Conservation (phyloP, 768 basidiomycete species). For the Sporobolomyces phaffii region DNA sequence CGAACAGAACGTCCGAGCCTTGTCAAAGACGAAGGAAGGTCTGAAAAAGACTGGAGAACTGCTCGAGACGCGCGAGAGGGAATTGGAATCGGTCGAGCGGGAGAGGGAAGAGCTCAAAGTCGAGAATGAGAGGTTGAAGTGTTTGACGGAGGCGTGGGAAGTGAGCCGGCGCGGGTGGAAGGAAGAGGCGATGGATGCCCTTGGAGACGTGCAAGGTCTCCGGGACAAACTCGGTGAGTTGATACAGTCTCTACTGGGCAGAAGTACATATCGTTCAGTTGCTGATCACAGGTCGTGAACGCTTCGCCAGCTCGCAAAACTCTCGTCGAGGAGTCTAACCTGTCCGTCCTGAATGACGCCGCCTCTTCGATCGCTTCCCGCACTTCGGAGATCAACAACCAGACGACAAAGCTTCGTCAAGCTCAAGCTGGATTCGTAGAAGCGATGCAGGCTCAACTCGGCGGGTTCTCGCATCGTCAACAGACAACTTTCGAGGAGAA, state of each 20-base stretch:
- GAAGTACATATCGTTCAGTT: background rate
- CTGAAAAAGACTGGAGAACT: slow-evolving; percentile 59
- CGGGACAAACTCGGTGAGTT: slow-evolving; percentile 34
- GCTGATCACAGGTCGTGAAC: background rate
- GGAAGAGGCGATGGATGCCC: slow-evolving; percentile 11
- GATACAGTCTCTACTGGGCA: too few species aligned
- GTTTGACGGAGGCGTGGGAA: slow-evolving; percentile 71
- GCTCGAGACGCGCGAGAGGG: slow-evolving; percentile 54
- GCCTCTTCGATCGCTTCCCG: background rate
- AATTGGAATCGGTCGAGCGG: slow-evolving; percentile 55
- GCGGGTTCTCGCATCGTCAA: slow-evolving; percentile 8
- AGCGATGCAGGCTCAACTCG: background rate
- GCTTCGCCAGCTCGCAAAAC: slow-evolving; percentile 14
- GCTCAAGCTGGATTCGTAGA: slow-evolving; percentile 18
- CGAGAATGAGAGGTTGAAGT: slow-evolving; percentile 69
- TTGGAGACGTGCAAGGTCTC: slow-evolving; percentile 23
- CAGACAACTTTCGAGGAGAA: background rate
- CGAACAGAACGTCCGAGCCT: slow-evolving; percentile 73
- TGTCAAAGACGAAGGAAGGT: slow-evolving; percentile 71
- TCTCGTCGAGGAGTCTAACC: slow-evolving; percentile 19
- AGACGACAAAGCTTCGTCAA: background rate
- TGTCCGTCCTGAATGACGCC: slow-evolving; percentile 4
- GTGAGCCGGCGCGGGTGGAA: slow-evolving; percentile 43
- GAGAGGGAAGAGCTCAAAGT: slow-evolving; percentile 58
- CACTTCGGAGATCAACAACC: slow-evolving; percentile 3